Evolutionary conservation across 768 basidiomycete species (phyloP), one percentile per base, ranked within the genome.

Genomic region (Calocybe indica): DNA sequence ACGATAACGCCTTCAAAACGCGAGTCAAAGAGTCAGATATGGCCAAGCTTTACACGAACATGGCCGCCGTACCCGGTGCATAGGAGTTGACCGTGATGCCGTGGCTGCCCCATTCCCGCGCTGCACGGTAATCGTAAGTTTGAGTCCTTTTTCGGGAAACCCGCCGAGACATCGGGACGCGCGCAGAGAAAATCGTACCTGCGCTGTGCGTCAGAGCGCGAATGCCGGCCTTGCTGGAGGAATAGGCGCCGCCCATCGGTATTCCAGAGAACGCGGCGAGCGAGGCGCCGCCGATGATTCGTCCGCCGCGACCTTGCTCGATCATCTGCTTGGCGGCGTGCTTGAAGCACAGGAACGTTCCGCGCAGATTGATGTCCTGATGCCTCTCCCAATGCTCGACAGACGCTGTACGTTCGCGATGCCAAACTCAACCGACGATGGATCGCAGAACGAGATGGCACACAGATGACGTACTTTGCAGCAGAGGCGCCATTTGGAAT

Each of bases 291-390:
- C 69, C 68, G 8, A 74, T 62, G 7, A 75, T 70, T 11, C 72
- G 58, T 1, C 72, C 71, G 7, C 68, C 67, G 7, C 42, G 50
- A 5, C 69, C 71, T 47, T 68, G 74, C 28, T 62, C 62, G 43
- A 74, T 57, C 73, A 74, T 74, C 47, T 67, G 65, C 22, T 55
- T 52, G 12, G 70, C 74, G 8, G 70, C 74, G 44, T 67, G 61
- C 50, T 72, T 74, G 50, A 69, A 72, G 42, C 63, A 64, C 13
- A 73, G 54, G 54, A 74, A 67, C 0, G 60, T 59, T 4, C 75
- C 70, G n/a, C 63, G 65, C 30, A 62, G 59, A 32, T 76, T 76
- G 37, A 74, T 59, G 1, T 61, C 47, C 12, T 69, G 46, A 7
- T 63, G 37, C 12, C 52, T 51, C 32, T 73, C 64, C 47, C 64